These are phyloP conservation scores for Chaetomiaceae sp. DNA, from an alignment of 2,329 filamentous ascomycete species.

Conservation along the genomic window DNA sequence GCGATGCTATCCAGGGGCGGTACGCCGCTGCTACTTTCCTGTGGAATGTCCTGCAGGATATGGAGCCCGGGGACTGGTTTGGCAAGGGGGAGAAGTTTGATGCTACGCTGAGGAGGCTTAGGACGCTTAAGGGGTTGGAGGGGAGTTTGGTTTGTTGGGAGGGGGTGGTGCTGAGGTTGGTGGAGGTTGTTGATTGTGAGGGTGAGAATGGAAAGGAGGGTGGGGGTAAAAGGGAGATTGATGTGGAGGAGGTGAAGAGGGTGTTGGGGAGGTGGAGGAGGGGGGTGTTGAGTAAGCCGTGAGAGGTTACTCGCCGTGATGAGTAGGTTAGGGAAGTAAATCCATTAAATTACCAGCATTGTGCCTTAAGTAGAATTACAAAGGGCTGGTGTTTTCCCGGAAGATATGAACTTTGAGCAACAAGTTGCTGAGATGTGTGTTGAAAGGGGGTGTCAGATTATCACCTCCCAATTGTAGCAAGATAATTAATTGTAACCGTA, in stretches of 20 bases:
- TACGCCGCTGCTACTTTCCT: background rate
- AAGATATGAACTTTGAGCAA: too few species aligned
- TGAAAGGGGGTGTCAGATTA: too few species aligned
- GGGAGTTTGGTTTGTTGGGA: constrained; percentile 12
- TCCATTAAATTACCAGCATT: too few species aligned
- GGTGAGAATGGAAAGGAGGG: background rate
- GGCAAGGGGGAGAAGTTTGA: constrained; percentile 1
- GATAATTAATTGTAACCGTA: too few species aligned
- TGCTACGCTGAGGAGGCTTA: background rate
- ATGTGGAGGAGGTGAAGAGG: background rate
- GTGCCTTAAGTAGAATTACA: too few species aligned
- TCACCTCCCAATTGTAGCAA: too few species aligned
- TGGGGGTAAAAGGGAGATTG: background rate
- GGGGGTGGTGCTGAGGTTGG: constrained; percentile 1
- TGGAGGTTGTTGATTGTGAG: background rate
- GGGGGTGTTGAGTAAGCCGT: constrained; percentile 4
- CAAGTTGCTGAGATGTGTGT: background rate
- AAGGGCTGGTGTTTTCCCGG: too few species aligned
- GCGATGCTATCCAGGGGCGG: background rate
- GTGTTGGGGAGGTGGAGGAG: constrained; percentile 1
- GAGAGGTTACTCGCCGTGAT: too few species aligned
- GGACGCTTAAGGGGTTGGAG: constrained; percentile 9
- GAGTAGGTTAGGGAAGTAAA: too few species aligned
- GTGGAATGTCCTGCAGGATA: background rate
- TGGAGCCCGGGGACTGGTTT: constrained; percentile 5